Base-by-base conservation (phyloP, 2,329 filamentous ascomycete genomes). In the Paraphoma chrysanthemicola region DNA sequence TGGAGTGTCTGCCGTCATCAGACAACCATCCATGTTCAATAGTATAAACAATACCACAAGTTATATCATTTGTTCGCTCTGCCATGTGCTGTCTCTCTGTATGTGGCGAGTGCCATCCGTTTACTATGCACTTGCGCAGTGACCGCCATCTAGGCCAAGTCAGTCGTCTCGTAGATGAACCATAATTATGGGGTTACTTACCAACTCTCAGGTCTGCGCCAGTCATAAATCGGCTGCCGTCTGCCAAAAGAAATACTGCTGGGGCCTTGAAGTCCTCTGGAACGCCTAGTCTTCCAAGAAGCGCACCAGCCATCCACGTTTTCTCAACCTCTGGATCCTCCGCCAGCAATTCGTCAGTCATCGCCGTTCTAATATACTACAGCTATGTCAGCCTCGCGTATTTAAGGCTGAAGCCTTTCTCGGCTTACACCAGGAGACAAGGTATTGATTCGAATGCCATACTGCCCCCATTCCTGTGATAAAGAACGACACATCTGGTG, bases 211-310 rank as follows among this genome's bases (percentile, higher is more conserved):
- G 71, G 63, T 90, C 88, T 33, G 85, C 83, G 1, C 86, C 88
- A 0, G 88, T 90, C 87, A 91, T 90, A 70, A 88, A 90, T 56
- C 84, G 85, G 72, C 86, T 89, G 2, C 87, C 88, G 66, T 89
- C 85, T 64, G 86, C 88, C 18, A 90, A 77, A 63, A 90, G n/a
- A 38, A 38, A 3, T 38, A n/a, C n/a, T n/a, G 33, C 33, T 11
- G 33, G 33, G 3, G 33, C 33, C n/a, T 38, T 38, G 33, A 38
- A 38, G 33, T 3, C 85, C 60, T 86, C 83, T 0, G 84, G 83
- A 7, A 76, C 78, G 5, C 84, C 84, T 44, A 87, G 66, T 28
- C 83, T 77, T 8, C 83, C 83, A 28, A 87, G 76, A 68, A 88
- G 67, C 14, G 81, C 82, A 42, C 82, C 82, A 2, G 76, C 77